Percentiles rank a stretch among this genome's conserved stretches.
Evolutionary conservation across 225 moss, liverwort and hornwort genomes (phyloP).

Genomic region (Sphagnum contortum): DNA sequence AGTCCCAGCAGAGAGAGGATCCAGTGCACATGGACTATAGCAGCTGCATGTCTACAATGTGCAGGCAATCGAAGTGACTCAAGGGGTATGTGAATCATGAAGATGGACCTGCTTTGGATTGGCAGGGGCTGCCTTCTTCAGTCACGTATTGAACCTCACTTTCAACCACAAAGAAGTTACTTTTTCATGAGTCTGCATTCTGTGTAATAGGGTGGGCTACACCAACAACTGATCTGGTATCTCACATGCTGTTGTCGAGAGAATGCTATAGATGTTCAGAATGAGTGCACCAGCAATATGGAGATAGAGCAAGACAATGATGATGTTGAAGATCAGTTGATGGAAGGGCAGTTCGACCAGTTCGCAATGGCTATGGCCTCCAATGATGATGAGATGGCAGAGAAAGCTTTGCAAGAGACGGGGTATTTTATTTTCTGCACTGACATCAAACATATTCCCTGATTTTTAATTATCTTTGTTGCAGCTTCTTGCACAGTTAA

Average conservation of each 20-base stretch:
- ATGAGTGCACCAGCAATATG: slow-evolving; percentile 18
- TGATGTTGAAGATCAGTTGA: slow-evolving; percentile 39
- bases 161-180: no score
- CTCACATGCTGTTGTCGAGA: slow-evolving; percentile 18
- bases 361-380: slow-evolving; percentile 74
- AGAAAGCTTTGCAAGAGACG: slow-evolving; percentile 65
- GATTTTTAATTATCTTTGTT: background rate
- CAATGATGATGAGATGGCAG: slow-evolving; percentile 58
- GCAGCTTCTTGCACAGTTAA: background rate
- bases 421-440: slow-evolving; percentile 25
- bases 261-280: slow-evolving; percentile 20
- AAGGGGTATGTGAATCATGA: slow-evolving; percentile 16
- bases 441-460: no score
- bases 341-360: slow-evolving; percentile 73
- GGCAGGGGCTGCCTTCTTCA: slow-evolving; percentile 16
- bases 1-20: no score
- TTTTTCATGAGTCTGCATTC: no score
- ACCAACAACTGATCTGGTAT: background rate
- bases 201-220: slow-evolving; percentile 3
- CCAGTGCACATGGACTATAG: background rate
- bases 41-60: background rate
- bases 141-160: slow-evolving; percentile 6
- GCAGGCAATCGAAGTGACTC: slow-evolving; percentile 16
- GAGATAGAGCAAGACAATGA: slow-evolving; percentile 36
- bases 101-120: slow-evolving; percentile 19